phyloP scores from a whole-genome alignment of 1,139 yeast genomes.

The Kluyveromyces sp. region DNA sequence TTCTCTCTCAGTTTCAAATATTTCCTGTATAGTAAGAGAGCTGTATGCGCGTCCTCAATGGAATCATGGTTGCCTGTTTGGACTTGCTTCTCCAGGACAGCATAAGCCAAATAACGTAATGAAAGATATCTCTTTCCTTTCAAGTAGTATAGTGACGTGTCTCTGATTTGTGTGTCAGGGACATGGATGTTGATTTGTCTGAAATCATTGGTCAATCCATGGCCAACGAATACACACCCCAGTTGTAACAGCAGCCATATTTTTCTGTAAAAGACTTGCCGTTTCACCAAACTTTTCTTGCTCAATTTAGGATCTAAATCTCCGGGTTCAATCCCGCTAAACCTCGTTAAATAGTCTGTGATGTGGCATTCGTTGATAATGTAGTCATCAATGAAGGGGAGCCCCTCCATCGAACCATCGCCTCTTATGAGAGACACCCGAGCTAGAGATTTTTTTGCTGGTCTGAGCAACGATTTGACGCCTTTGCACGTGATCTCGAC shows the following conservation, averaged over 20 bases:
- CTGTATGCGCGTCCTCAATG: slow-evolving; percentile 90
- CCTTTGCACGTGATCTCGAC: slow-evolving; percentile 74
- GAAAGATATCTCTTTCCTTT: slow-evolving; percentile 70
- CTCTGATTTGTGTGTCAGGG: slow-evolving; percentile 77
- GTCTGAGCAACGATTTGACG: slow-evolving; percentile 57
- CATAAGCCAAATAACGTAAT: slow-evolving; percentile 82
- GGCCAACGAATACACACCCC: slow-evolving; percentile 93
- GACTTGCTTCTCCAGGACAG: slow-evolving; percentile 63
- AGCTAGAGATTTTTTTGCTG: slow-evolving; percentile 73
- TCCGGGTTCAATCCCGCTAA: slow-evolving; percentile 88
- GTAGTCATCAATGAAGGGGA: slow-evolving; percentile 89
- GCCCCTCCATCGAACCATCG: slow-evolving; percentile 57
- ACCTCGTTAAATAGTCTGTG: slow-evolving; percentile 80
- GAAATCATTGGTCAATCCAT: slow-evolving; percentile 86
- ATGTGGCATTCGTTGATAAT: slow-evolving; percentile 67
- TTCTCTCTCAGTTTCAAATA: slow-evolving; percentile 53
- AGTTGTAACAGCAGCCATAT: slow-evolving; percentile 82
- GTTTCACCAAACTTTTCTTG: slow-evolving; percentile 63
- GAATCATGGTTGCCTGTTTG: slow-evolving; percentile 96
- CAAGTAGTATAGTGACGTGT: slow-evolving; percentile 76
- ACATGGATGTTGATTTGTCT: slow-evolving; percentile 87
- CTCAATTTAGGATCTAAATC: slow-evolving; percentile 73
- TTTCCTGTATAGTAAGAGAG: slow-evolving; percentile 67
- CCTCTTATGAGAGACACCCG: slow-evolving; percentile 85
- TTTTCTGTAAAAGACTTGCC: slow-evolving; percentile 79